A percentile compares a stretch with the other conserved stretches of the same genome.
Evolutionary conservation across 2,329 filamentous ascomycete species (phyloP).

Genomic region (Neonectria punicea): DNA sequence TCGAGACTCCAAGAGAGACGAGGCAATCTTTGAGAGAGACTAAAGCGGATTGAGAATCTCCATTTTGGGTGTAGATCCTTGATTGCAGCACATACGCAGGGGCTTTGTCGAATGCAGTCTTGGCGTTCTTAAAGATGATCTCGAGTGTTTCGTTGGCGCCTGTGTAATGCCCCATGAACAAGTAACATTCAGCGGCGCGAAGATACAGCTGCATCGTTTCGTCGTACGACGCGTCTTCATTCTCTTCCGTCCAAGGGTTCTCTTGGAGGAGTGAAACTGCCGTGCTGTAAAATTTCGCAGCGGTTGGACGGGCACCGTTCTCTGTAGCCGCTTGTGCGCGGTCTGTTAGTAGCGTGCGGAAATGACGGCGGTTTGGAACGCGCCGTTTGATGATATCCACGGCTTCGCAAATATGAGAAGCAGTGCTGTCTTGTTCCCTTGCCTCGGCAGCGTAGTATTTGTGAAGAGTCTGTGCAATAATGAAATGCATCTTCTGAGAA

Average conservation of each 20-base stretch:
- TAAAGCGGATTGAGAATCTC: conserved; percentile 77
- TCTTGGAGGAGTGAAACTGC: conserved; percentile 84
- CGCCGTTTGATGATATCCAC: conserved; percentile 77
- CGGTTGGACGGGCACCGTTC: conserved; percentile 83
- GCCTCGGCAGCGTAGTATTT: conserved; percentile 73
- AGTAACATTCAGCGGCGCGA: conserved; percentile 82
- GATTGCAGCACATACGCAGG: conserved; percentile 86
- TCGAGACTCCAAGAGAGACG: conserved; percentile 71
- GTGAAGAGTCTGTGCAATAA: conserved; percentile 83
- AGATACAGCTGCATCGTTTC: conserved; percentile 86
- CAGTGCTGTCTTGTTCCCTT: conserved; percentile 75
- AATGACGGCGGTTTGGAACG: conserved; percentile 70
- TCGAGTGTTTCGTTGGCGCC: conserved; percentile 76
- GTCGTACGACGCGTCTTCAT: conserved; percentile 81
- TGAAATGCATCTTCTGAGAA: conserved; percentile 85
- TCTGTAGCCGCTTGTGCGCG: conserved; percentile 83
- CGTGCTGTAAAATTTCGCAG: conserved; percentile 81
- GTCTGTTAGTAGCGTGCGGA: conserved; percentile 80
- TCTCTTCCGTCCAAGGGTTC: conserved; percentile 77
- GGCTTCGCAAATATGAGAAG: conserved; percentile 83
- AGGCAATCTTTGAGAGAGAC: conserved; percentile 77
- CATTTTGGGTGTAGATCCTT: conserved; percentile 78
- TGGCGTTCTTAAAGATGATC: conserved; percentile 76
- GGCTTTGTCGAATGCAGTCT: conserved; percentile 80
- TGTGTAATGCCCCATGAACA: conserved; percentile 78